These are phyloP conservation scores for Lactarius psammicola DNA, from an alignment of 768 basidiomycete genomes.

Conservation along the genomic window DNA sequence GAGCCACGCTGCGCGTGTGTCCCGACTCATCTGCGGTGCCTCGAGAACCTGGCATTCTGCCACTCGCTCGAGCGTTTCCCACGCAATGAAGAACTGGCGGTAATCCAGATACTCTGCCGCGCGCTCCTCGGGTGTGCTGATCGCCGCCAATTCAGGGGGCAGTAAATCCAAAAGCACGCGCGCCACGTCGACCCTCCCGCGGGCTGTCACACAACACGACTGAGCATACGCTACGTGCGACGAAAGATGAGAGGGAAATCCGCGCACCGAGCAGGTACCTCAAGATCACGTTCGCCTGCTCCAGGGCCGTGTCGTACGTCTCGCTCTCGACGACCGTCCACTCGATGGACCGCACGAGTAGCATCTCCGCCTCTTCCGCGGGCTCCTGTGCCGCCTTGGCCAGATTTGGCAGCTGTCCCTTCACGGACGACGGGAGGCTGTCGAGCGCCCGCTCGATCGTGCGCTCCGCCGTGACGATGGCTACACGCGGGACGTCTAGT, in stretches of 20 bases:
- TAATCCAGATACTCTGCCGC: constrained; percentile 79
- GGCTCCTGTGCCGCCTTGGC: constrained; percentile 18
- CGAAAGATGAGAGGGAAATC: constrained; percentile 8
- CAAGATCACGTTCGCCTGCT: constrained; percentile 84
- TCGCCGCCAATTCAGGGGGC: constrained; percentile 59
- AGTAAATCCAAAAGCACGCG: constrained; percentile 56
- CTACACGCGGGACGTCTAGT: constrained; percentile 78
- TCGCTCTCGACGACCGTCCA: constrained; percentile 82
- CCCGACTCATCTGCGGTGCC: constrained; percentile 55
- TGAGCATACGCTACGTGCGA: not conserved
- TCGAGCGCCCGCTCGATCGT: constrained; percentile 71
- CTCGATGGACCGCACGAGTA: constrained; percentile 84
- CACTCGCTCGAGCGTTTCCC: constrained; percentile 63
- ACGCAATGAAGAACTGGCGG: constrained; percentile 72
- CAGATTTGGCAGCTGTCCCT: constrained; percentile 20
- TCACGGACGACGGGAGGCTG: constrained; percentile 31
- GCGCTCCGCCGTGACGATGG: constrained; percentile 73
- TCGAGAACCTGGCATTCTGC: constrained; percentile 60
- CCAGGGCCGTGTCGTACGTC: constrained; percentile 76
- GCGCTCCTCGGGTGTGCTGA: constrained; percentile 66
- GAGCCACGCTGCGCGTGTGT: constrained; percentile 59
- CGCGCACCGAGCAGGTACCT: constrained; percentile 84
- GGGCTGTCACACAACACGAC: constrained; percentile 43
- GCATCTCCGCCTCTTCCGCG: constrained; percentile 54
- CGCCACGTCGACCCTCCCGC: constrained; percentile 73